These are phyloP conservation scores for Xerocomus spinulosus DNA, from an alignment of 768 basidiomycete genomes.

Conservation along the genomic window DNA sequence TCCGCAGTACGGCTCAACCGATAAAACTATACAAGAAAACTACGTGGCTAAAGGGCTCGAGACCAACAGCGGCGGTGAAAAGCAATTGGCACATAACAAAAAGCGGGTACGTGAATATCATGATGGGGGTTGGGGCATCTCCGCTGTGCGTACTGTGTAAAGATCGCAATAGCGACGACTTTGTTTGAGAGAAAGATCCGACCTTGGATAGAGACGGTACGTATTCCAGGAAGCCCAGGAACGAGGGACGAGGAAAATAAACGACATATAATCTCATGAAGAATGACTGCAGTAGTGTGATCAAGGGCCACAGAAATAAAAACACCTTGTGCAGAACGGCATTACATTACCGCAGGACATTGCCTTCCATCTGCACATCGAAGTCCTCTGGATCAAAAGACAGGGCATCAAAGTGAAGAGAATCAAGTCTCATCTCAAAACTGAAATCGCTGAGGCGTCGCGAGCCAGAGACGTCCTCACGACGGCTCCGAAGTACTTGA, in stretches of 20 bases:
- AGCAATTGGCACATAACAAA: conserved; percentile 11
- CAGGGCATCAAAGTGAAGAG: conserved; percentile 66
- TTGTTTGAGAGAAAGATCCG: not conserved
- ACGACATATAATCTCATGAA: conserved; percentile 8
- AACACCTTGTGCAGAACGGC: not conserved
- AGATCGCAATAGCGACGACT: not conserved
- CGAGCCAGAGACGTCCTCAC: not conserved
- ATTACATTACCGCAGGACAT: conserved; percentile 11
- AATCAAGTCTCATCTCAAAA: conserved; percentile 66
- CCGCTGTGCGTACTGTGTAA: conserved; percentile 7
- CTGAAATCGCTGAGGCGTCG: conserved; percentile 37
- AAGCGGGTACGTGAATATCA: conserved; percentile 11
- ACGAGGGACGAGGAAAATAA: conserved; percentile 1
- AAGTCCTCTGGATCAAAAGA: conserved; percentile 65
- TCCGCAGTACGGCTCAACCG: conserved; percentile 11
- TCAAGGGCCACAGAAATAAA: not conserved
- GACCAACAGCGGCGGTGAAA: conserved; percentile 9
- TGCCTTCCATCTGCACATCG: conserved; percentile 23
- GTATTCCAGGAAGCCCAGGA: conserved; percentile 1
- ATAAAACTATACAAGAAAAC: conserved; percentile 7
- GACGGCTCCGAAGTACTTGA: conserved; percentile 1
- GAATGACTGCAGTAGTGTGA: not conserved
- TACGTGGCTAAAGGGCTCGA: too few species aligned
- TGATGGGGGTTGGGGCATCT: conserved; percentile 7
- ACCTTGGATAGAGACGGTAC: not conserved